These are phyloP conservation scores for Diaporthe citriasiana DNA, from an alignment of 2,329 filamentous ascomycete genomes.

Conservation along the genomic window DNA sequence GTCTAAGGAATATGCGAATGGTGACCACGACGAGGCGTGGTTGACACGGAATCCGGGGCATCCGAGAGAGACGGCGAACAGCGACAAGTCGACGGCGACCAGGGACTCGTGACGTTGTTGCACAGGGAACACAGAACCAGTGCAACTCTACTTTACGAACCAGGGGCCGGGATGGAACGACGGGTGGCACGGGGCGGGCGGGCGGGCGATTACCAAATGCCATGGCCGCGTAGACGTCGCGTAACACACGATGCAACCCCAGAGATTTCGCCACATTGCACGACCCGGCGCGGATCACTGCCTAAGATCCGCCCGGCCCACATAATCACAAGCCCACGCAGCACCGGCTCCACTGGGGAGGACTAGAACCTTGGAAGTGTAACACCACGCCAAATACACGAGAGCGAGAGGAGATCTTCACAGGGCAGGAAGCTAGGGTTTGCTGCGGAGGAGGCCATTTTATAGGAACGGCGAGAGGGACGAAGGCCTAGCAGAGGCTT, in stretches of 20 bases:
- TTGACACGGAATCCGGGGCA: slow-evolving; percentile 36
- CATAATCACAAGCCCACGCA: not conserved
- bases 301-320: slow-evolving; percentile 10
- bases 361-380: slow-evolving; percentile 6
- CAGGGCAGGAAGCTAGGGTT: not conserved
- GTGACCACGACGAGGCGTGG: slow-evolving; percentile 32
- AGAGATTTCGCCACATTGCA: slow-evolving; percentile 4
- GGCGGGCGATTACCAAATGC: not conserved
- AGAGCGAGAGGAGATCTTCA: slow-evolving; percentile 12
- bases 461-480: not conserved
- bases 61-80: slow-evolving; percentile 14
- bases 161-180: not conserved
- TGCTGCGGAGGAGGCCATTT: not conserved
- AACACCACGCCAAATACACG: slow-evolving; percentile 12
- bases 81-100: slow-evolving; percentile 10
- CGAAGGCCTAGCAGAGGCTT: not conserved
- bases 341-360: not conserved
- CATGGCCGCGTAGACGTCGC: slow-evolving; percentile 7
- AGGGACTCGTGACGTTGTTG: not conserved
- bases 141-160: not conserved
- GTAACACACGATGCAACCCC: slow-evolving; percentile 6
- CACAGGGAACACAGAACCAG: not conserved
- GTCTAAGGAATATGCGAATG: not conserved
- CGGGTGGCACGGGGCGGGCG: not conserved
- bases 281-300: not conserved